A percentile compares a stretch with the other conserved stretches of the same genome.
Conservation (phyloP, 176 grass and related monocot species). For the Zea mays region Zm-B73-REFERENCE-NAM-5.0 NC_050100.1:175697001-175697500, state of each 20-base stretch:
- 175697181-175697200: background rate
- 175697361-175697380: slow-evolving; percentile 4
- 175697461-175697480: background rate
- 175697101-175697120: slow-evolving; percentile 6
- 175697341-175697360: background rate
- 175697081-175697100: background rate
- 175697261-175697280: background rate
- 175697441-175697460: background rate
- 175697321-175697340: slow-evolving; percentile 12
- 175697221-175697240: background rate
- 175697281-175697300: slow-evolving; percentile 15
- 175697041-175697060: background rate
- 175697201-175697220: background rate
- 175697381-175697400: slow-evolving; percentile 2
- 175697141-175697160: background rate
- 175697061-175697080: background rate
- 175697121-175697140: slow-evolving; percentile 10
- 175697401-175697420: background rate
- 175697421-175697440: slow-evolving; percentile 8
- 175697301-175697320: background rate
- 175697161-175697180: background rate
- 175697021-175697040: slow-evolving; percentile 15
- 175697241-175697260: slow-evolving; percentile 1
- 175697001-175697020: slow-evolving; percentile 27
- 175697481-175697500: background rate